Evolutionary conservation across 495 filamentous ascomycete species (phyloP), one percentile per base, ranked within the genome.

Genomic region (Talaromyces adpressus): DNA sequence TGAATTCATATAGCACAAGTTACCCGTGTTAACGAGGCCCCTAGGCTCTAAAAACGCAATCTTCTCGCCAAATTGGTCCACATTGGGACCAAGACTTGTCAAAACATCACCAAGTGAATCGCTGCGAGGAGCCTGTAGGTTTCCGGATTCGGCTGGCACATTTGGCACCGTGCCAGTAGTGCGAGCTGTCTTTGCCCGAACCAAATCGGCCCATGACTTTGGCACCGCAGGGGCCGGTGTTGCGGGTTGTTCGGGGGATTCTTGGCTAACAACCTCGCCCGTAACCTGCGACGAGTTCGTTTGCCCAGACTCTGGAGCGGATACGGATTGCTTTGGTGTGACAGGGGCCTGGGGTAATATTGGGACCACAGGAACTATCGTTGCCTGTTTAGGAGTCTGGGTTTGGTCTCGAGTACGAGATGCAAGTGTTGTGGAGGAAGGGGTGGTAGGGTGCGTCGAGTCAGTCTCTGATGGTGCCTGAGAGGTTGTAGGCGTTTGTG

Each of bases 1-100:
- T 53, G 94, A 96, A 79, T 98, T 98, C 95, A 98, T 98, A 79
- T 97, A 98, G 77, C 94, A 98, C 92, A 98, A 94, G 70, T 98
- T 98, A 7, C 94, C 94, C 52, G 93, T 95, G 74, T 98, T 98
- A 53, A 97, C 88, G 68, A 98, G 83, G 4, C 94, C 94, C 57
- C 95, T 82, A n/a, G 94, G 94, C 72, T 98, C 91, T 5, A 98
- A 81, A 71, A 97, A 97, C 11, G 87, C 75, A 58, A 93, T 77
- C 67, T 90, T 92, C 6, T 84, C 81, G 18, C 72, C 77, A 61
- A 81, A 82, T 47, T 81, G 79, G 47, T 79, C 77, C 29, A 80
- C 80, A 41, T 88, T 78, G 12, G 85, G 84, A 58, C 81, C 84
- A 69, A 89, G 89, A 18, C 79, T 83, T 53, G 79, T 79, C 36